phyloP scores from a whole-genome alignment of 75 land plant species.

The Picea glauca region DNA sequence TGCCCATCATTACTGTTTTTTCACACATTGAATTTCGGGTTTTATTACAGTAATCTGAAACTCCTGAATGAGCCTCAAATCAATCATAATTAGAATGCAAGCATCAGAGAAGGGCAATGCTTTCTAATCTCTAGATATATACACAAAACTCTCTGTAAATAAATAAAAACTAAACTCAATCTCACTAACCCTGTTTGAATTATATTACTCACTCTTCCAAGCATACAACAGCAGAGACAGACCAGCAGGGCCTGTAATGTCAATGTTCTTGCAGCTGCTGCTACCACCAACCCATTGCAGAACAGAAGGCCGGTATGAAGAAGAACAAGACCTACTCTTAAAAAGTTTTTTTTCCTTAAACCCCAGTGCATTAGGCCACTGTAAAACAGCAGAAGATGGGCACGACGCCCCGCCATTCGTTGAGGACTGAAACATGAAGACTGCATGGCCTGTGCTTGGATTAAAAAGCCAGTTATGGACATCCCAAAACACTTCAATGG shows the following conservation, averaged over 20 bases:
- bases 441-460: slow-evolving; percentile 33
- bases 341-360: background rate
- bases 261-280: slow-evolving; percentile 8
- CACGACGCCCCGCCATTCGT: slow-evolving; percentile 1
- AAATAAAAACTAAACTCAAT: too few relatives aligned
- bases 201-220: slow-evolving; percentile 30
- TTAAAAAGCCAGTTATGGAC: slow-evolving; percentile 65
- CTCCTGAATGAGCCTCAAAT: too few relatives aligned
- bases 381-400: background rate
- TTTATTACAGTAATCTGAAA: too few relatives aligned
- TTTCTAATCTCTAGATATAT: too few relatives aligned
- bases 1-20: too few relatives aligned
- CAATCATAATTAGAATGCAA: too few relatives aligned
- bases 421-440: slow-evolving; percentile 46
- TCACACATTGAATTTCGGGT: too few relatives aligned
- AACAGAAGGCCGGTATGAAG: background rate
- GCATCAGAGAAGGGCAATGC: too few relatives aligned
- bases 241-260: slow-evolving; percentile 14
- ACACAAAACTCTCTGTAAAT: too few relatives aligned
- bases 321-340: background rate
- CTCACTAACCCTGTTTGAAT: too few relatives aligned
- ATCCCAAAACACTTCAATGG: slow-evolving; percentile 60
- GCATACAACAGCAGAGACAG: slow-evolving; percentile 36
- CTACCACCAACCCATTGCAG: background rate
- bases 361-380: slow-evolving; percentile 2